A percentile compares a stretch with the other conserved stretches of the same genome.
Evolutionary conservation across 345 rosid species (phyloP).

Genomic region (Moricandia arvensis): DNA sequence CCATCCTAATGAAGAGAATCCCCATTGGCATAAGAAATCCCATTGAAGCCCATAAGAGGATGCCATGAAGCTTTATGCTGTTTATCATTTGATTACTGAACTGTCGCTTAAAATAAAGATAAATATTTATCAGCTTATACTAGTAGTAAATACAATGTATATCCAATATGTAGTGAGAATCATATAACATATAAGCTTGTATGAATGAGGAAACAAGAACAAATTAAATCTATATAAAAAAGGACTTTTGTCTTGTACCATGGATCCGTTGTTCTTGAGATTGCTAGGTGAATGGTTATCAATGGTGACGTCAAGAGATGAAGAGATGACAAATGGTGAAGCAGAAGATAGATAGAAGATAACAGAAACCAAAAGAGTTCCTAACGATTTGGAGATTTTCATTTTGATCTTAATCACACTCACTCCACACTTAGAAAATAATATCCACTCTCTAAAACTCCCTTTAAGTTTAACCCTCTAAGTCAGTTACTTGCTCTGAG

Average conservation of each 20-base stretch:
- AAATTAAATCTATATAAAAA: background rate
- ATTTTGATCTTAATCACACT: constrained; percentile 16
- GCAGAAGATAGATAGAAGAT: constrained; percentile 13
- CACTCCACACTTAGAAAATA: constrained; percentile 8
- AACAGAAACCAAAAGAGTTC: constrained; percentile 2
- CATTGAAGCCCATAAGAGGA: constrained; percentile 84
- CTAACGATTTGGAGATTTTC: background rate
- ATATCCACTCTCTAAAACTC: background rate
- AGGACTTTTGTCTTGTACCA: constrained; percentile 6
- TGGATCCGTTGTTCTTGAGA: constrained; percentile 23
- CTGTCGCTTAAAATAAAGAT: constrained; percentile 33
- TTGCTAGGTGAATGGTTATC: constrained; percentile 28
- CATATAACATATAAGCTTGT: background rate
- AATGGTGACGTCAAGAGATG: constrained; percentile 35
- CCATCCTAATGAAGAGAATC: constrained; percentile 66
- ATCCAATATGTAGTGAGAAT: constrained; percentile 1
- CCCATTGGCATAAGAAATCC: constrained; percentile 86
- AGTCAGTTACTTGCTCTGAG: constrained; percentile 1
- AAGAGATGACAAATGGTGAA: constrained; percentile 19
- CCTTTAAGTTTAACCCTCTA: background rate
- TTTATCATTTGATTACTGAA: constrained; percentile 49
- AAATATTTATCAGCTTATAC: background rate
- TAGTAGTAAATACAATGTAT: background rate
- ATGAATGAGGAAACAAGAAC: constrained; percentile 7
- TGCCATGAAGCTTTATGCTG: constrained; percentile 68